These are phyloP conservation scores for Herpotrichia juniperi DNA, from an alignment of 2,329 filamentous ascomycete genomes.

Conservation along the genomic window DNA sequence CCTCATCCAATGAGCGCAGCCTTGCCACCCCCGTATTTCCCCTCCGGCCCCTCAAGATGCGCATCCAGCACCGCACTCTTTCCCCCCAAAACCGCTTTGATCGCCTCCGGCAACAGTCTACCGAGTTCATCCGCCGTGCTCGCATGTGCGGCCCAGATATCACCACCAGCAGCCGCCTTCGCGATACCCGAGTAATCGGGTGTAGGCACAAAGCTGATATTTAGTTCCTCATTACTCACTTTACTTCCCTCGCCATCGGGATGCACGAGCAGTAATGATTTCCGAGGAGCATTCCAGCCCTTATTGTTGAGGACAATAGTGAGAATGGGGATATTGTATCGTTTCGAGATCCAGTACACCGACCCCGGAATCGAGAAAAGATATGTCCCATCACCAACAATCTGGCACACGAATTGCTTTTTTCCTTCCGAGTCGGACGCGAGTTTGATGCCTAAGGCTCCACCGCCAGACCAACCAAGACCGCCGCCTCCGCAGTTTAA, in stretches of 20 bases:
- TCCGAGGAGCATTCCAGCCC: slow-evolving; percentile 71
- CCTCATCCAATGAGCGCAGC: slow-evolving; percentile 6
- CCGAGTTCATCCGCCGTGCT: slow-evolving; percentile 62
- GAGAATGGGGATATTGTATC: slow-evolving; percentile 69
- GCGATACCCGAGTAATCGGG: slow-evolving; percentile 73
- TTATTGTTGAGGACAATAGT: slow-evolving; percentile 74
- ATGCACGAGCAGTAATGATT: slow-evolving; percentile 68
- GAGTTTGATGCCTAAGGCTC: slow-evolving; percentile 75
- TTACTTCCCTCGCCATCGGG: slow-evolving; percentile 67
- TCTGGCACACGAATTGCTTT: slow-evolving; percentile 47
- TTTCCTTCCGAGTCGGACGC: slow-evolving; percentile 61
- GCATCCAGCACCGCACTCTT: slow-evolving; percentile 68
- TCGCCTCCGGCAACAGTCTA: slow-evolving; percentile 61
- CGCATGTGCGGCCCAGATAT: slow-evolving; percentile 66
- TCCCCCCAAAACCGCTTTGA: slow-evolving; percentile 63
- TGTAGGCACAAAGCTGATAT: slow-evolving; percentile 69
- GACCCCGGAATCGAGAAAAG: slow-evolving; percentile 69
- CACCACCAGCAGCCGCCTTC: slow-evolving; percentile 67
- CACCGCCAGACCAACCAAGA: slow-evolving; percentile 81
- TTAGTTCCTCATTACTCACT: slow-evolving; percentile 67
- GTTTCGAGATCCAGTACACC: slow-evolving; percentile 72
- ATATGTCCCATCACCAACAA: slow-evolving; percentile 72
- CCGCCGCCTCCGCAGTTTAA: slow-evolving; percentile 83
- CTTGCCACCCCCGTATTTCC: slow-evolving; percentile 56
- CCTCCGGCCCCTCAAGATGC: slow-evolving; percentile 62